A percentile compares a stretch with the other conserved stretches of the same genome.
phyloP scores from a whole-genome alignment of 345 rosid species.

The Rhodamnia rubescens region DNA sequence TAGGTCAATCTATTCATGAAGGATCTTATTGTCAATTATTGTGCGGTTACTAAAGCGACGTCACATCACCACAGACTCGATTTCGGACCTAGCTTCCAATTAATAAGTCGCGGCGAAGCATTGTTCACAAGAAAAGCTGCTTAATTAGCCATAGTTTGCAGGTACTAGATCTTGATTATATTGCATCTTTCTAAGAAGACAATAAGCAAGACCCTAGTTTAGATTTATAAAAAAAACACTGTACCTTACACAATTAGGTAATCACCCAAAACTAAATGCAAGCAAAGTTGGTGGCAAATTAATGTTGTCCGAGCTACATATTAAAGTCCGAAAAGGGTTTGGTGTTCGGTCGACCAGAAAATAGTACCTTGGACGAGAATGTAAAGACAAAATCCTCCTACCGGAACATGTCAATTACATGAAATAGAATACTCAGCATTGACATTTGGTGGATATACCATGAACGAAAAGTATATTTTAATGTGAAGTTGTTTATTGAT shows the following conservation, averaged over 20 bases:
- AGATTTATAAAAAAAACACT: neutral
- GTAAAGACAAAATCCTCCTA: neutral
- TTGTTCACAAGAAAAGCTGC: neutral
- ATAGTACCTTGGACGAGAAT: neutral
- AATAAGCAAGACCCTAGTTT: neutral
- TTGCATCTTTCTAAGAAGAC: neutral
- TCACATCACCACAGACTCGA: neutral
- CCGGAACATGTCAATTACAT: neutral
- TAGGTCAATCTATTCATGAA: neutral
- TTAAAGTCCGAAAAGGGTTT: neutral
- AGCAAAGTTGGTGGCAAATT: neutral
- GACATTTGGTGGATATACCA: neutral
- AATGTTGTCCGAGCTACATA: neutral
- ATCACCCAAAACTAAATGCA: neutral
- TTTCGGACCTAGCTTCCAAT: neutral
- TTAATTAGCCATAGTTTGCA: neutral
- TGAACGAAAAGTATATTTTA: neutral
- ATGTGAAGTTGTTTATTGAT: neutral
- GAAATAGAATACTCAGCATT: neutral
- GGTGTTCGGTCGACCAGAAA: neutral
- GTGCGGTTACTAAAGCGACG: neutral
- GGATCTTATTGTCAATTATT: neutral
- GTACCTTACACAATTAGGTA: neutral
- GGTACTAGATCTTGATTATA: neutral
- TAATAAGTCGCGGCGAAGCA: neutral